phyloP scores from a whole-genome alignment of 371 early-diverging fungal genomes.

The Saksenaea oblongispora region DNA sequence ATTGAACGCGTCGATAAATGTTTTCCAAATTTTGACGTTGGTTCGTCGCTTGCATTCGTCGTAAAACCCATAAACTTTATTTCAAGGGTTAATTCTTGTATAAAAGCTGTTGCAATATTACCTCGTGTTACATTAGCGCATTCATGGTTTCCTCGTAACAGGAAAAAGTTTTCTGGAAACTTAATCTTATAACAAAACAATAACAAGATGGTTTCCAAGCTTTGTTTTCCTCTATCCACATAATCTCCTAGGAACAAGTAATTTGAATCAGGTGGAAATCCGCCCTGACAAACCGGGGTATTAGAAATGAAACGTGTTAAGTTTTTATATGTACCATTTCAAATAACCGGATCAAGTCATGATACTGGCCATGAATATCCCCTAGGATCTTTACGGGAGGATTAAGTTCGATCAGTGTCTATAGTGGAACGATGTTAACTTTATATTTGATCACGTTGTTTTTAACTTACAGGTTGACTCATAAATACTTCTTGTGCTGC shows the following conservation, averaged over 20 bases:
- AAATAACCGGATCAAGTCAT: conserved; percentile 86
- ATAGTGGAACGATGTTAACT: background rate
- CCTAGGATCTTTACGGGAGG: conserved; percentile 94
- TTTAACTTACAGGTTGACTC: conserved; percentile 69
- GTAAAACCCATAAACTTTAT: conserved; percentile 94
- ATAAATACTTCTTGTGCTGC: conserved; percentile 86
- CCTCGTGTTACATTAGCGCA: conserved; percentile 92
- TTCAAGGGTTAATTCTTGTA: background rate
- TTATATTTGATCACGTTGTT: background rate
- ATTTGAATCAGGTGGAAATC: conserved; percentile 86
- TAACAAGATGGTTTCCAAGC: conserved; percentile 92
- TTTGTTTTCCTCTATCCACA: conserved; percentile 96
- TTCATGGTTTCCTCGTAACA: conserved; percentile 97
- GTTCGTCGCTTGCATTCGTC: conserved; percentile 98
- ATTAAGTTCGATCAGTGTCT: conserved; percentile 85
- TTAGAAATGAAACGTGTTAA: background rate
- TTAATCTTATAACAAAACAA: conserved; percentile 96
- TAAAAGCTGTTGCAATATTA: conserved; percentile 19
- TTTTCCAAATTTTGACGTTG: conserved; percentile 93
- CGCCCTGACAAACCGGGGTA: conserved; percentile 52
- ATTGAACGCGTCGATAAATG: conserved; percentile 93
- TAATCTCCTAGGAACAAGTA: conserved; percentile 97
- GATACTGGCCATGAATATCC: conserved; percentile 94
- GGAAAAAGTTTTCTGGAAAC: conserved; percentile 92
- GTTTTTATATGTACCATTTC: conserved; percentile 49